These are phyloP conservation scores for Hibiscus syriacus DNA, from an alignment of 345 rosid genomes.

Conservation along the genomic window DNA sequence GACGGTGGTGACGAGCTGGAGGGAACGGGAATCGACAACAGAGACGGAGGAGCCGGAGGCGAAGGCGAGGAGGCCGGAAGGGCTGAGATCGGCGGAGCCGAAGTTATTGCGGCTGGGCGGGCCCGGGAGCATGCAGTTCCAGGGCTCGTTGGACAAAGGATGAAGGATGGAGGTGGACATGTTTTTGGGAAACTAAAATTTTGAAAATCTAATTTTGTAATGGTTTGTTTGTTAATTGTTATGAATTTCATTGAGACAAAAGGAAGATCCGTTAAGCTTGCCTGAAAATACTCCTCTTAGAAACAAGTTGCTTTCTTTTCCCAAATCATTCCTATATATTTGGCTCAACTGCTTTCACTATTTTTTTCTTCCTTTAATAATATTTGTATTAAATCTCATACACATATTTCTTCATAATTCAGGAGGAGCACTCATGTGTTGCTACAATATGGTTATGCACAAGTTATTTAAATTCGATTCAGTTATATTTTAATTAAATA, in stretches of 20 bases:
- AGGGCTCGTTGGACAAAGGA: constrained; percentile 27
- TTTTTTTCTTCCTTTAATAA: too few relatives aligned
- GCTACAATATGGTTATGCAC: too few relatives aligned
- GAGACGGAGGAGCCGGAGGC: constrained; percentile 79
- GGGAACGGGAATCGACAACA: constrained; percentile 70
- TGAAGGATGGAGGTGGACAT: constrained; percentile 4
- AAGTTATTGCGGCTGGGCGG: constrained; percentile 93
- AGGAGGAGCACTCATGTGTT: too few relatives aligned
- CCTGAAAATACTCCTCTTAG: neutral
- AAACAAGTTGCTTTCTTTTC: neutral
- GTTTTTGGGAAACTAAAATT: neutral
- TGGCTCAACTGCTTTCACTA: too few relatives aligned
- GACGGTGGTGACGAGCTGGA: constrained; percentile 70
- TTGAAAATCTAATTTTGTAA: neutral
- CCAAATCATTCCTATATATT: too few relatives aligned
- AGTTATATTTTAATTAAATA: too few relatives aligned
- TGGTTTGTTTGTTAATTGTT: neutral
- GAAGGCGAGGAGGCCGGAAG: constrained; percentile 76
- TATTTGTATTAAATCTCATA: too few relatives aligned
- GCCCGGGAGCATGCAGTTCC: constrained; percentile 80
- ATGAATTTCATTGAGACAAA: neutral
- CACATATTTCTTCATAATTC: too few relatives aligned
- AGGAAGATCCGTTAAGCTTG: neutral
- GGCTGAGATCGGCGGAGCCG: constrained; percentile 69
- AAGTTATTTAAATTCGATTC: too few relatives aligned